These are phyloP conservation scores for Ogataea nonfermentans DNA, from an alignment of 805 yeast species.

Conservation along the genomic window DNA sequence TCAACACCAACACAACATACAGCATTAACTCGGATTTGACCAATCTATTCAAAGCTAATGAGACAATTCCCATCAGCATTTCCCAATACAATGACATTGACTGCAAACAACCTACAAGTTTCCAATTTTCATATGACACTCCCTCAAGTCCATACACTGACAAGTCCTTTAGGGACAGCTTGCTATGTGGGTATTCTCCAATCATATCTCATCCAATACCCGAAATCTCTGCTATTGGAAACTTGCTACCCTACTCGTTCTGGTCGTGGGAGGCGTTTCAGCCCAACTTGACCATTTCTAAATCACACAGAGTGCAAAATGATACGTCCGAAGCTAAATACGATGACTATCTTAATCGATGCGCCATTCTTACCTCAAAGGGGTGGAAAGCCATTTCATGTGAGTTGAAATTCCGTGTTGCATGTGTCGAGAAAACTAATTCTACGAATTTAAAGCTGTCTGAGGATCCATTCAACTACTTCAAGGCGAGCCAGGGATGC, in stretches of 20 bases:
- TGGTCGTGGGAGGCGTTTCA: constrained; percentile 78
- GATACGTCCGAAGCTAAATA: constrained; percentile 3
- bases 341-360: constrained; percentile 33
- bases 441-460: constrained; percentile 46
- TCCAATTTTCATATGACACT: constrained; percentile 38
- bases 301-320: constrained; percentile 3
- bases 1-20: constrained; percentile 34
- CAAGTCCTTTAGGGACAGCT: constrained; percentile 36
- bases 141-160: constrained; percentile 38
- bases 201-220: constrained; percentile 45
- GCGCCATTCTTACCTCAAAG: constrained; percentile 38
- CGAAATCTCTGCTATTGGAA: constrained; percentile 30
- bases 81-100: not conserved
- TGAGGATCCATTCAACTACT: constrained; percentile 39
- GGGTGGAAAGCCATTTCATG: constrained; percentile 76
- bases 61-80: constrained; percentile 5
- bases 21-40: constrained; percentile 21
- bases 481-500: constrained; percentile 38
- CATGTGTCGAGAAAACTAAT: constrained; percentile 49
- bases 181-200: constrained; percentile 65
- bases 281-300: constrained; percentile 38
- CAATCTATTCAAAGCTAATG: constrained; percentile 10
- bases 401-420: constrained; percentile 46
- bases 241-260: constrained; percentile 35
- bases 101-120: constrained; percentile 3